Base-by-base conservation (phyloP, 805 yeast genomes). In the Metschnikowia chrysomelidarum region DNA sequence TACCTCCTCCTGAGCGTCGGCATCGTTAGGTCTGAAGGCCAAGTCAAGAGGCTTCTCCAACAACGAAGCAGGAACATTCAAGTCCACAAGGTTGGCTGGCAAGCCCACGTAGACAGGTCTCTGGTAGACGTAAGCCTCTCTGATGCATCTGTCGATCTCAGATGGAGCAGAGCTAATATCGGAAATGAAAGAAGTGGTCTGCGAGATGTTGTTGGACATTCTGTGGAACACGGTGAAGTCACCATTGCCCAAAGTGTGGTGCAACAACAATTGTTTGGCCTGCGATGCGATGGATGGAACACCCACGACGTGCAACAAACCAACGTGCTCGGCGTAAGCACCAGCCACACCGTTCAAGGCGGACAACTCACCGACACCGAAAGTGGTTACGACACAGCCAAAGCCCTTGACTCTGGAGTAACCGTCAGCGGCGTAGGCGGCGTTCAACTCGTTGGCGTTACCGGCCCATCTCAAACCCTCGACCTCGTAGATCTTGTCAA, bases 261-360 rank as follows among this genome's bases (percentile, higher is more conserved):
- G 94, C 59, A 84, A 69, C 54, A 84, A 63, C 61, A 83, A 67
- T 50, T 82, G 82, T 59, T 80, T 73, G 48, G 82, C 76, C 58
- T 81, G 87, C 24, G 94, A 75, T 20, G 81, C 68, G 53, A 78
- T 69, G 36, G 91, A 79, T 46, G 95, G 95, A 39, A 83, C 84
- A 59, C 95, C 95, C 27, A 86, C 95, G 50, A 86, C 75, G 65
- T 86, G 94, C 47, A 86, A 65, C 49, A 85, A 62, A 51, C 93
- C 93, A 44, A 87, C 89, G 64, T 86, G 94, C 64, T 87, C 95
- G 45, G 95, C 89, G 64, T 78, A 86, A 34, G 93, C 71, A 51
- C 95, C 95, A 28, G 89, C 95, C 56, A 87, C 74, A 52, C 93
- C 95, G 62, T 85, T 85, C 51, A 85, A 69, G 9, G 94, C 91